phyloP scores from a whole-genome alignment of 192 early-diverging fungal genomes.

The Umbelopsis sp. region DNA sequence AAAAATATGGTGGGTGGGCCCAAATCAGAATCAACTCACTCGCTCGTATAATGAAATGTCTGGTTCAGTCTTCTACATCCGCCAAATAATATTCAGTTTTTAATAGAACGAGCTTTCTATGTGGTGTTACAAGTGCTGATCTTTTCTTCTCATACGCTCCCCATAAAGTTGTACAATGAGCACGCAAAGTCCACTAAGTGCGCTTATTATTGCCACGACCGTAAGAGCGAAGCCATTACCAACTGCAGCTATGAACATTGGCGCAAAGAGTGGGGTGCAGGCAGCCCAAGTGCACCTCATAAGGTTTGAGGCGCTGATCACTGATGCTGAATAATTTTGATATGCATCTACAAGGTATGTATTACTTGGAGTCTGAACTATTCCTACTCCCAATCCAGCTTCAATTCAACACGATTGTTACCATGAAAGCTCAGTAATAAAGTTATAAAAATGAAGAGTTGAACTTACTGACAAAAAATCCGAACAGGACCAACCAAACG shows the following conservation, averaged over 20 bases:
- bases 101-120: not conserved
- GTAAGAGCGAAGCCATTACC: slow-evolving; percentile 37
- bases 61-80: too few relatives aligned
- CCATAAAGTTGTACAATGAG: slow-evolving; percentile 19
- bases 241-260: slow-evolving; percentile 12
- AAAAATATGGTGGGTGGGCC: too few relatives aligned
- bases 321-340: slow-evolving; percentile 25
- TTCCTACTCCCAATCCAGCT: slow-evolving; percentile 39
- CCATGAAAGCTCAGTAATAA: not conserved
- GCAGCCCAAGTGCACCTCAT: slow-evolving; percentile 34
- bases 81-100: too few relatives aligned
- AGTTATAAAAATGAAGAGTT: not conserved
- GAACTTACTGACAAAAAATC: slow-evolving; percentile 33
- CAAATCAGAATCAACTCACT: too few relatives aligned
- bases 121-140: not conserved
- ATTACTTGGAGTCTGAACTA: slow-evolving; percentile 39
- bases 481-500: slow-evolving; percentile 21
- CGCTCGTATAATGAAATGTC: too few relatives aligned
- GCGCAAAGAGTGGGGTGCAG: slow-evolving; percentile 33
- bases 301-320: slow-evolving; percentile 32
- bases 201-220: slow-evolving; percentile 13
- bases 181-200: slow-evolving; percentile 24
- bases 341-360: slow-evolving; percentile 39
- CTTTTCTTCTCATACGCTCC: not conserved
- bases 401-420: not conserved